Base-by-base conservation (phyloP, 352 stramenopile species). In the Globisporangium abappressorium region DNA sequence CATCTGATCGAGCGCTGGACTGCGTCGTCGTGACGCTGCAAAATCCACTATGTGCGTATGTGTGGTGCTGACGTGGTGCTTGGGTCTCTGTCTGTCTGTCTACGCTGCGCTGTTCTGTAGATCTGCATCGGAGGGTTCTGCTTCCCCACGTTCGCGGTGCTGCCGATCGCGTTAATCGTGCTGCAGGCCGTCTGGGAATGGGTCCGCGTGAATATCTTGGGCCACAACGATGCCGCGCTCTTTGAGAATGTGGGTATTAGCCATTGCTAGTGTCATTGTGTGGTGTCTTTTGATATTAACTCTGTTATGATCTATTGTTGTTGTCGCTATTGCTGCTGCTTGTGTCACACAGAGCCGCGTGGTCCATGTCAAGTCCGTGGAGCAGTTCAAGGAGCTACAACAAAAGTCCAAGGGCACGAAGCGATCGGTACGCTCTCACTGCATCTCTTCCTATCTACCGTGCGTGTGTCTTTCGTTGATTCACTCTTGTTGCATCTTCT, bases 51-150 rank as follows among this genome's bases (percentile, higher is more conserved):
- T 2, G 18, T 46, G 3, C 5, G 11, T 18, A 11, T 46, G 38
- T 20, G 7, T 30, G 22, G 18, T 60, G 28, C 53, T 58, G n/a
- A 38, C 5, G 12, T 38, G 53, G 5, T 38, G 26, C n/a, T 11
- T 60, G n/a, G 49, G 55, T 43, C 14, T 60, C 18, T 26, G 7
- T 15, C 24, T 24, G 6, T 26, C 12, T 47, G 41, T 49, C 41
- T n/a, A 49, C 41, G 41, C 41, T 49, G 15, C 41, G 41, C 41
- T 49, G 41, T 49, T 49, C 41, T 71, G 28, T 70, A 95, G 87
- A 92, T 95, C 51, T 95, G 87, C 56, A 90, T 95, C 33, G 80
- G 82, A 38, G 84, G 84, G 7, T 70, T 95, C 53, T 95, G 87
- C 57, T 87, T 95, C 68, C 85, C 87, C 8, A 70, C 86, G 64